A percentile compares a stretch with the other conserved stretches of the same genome.
Evolutionary conservation across 257 asterid species (phyloP).

Genomic region (Solanum rostratum): DNA sequence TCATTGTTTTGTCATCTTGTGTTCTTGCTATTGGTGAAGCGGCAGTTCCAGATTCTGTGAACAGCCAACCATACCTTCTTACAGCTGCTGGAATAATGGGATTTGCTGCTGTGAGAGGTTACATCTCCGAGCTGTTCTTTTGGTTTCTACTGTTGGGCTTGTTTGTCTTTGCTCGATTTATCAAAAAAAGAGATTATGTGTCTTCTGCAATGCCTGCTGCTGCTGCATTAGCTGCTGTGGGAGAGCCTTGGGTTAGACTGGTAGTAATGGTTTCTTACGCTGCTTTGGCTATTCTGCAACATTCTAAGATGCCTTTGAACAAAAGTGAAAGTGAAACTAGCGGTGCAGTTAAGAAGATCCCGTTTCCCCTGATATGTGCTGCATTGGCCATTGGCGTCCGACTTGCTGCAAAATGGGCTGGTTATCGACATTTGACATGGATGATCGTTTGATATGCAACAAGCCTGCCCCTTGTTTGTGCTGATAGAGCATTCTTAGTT

Average conservation of each 20-base stretch:
- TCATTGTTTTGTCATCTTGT: slow-evolving; percentile 57
- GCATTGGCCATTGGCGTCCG: slow-evolving; percentile 71
- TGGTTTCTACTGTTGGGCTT: slow-evolving; percentile 62
- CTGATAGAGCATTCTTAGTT: neutral
- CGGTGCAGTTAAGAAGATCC: slow-evolving; percentile 32
- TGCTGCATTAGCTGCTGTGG: slow-evolving; percentile 69
- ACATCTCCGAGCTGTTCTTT: slow-evolving; percentile 63
- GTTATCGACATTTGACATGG: slow-evolving; percentile 96
- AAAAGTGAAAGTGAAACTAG: slow-evolving; percentile 12
- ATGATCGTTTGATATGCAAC: slow-evolving; percentile 46
- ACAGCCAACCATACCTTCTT: slow-evolving; percentile 66
- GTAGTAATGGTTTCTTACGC: slow-evolving; percentile 39
- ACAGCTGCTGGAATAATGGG: slow-evolving; percentile 66
- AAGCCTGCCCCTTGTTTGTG: neutral
- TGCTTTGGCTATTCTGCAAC: slow-evolving; percentile 51
- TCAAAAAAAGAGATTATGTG: slow-evolving; percentile 65
- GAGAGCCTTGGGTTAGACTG: slow-evolving; percentile 88
- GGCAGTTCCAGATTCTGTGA: slow-evolving; percentile 60
- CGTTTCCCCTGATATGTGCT: slow-evolving; percentile 62
- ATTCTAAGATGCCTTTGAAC: slow-evolving; percentile 14
- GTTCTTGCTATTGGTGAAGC: slow-evolving; percentile 65
- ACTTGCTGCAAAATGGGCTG: slow-evolving; percentile 83
- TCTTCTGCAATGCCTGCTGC: slow-evolving; percentile 74
- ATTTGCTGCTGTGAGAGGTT: slow-evolving; percentile 67
- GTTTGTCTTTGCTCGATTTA: slow-evolving; percentile 46